Evolutionary conservation across 345 rosid genomes (phyloP).

Genomic region (Chamaenerion angustifolium): DNA sequence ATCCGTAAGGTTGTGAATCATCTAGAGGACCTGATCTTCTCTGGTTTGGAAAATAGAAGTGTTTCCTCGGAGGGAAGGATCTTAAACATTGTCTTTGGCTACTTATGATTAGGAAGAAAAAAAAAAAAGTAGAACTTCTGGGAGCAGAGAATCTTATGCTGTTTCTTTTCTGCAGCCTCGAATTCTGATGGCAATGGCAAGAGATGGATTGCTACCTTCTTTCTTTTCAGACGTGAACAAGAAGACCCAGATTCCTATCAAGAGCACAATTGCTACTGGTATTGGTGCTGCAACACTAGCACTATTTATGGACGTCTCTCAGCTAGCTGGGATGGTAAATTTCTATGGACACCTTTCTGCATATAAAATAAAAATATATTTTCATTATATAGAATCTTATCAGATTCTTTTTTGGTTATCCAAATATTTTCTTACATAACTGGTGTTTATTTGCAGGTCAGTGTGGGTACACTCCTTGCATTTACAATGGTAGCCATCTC

Average conservation of each 20-base stretch:
- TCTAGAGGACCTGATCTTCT: too few species aligned
- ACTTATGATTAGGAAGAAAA: too few species aligned
- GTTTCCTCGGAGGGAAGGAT: too few species aligned
- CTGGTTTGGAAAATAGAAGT: too few species aligned
- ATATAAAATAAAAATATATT: background rate
- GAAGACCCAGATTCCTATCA: constrained; percentile 63
- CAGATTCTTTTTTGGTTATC: background rate
- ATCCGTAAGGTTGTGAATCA: too few species aligned
- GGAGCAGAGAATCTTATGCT: background rate
- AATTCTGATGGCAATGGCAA: constrained; percentile 87
- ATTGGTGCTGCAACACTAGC: constrained; percentile 54
- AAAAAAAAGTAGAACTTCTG: too few species aligned
- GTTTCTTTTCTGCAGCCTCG: constrained; percentile 41
- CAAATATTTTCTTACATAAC: background rate
- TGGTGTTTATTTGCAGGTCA: constrained; percentile 44
- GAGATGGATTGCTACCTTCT: constrained; percentile 83
- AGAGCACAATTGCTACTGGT: constrained; percentile 66
- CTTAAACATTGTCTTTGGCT: too few species aligned
- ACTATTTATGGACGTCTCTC: constrained; percentile 70
- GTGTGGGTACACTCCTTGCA: constrained; percentile 96
- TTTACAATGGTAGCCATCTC: constrained; percentile 94
- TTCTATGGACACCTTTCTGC: background rate
- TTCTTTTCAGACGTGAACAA: constrained; percentile 66
- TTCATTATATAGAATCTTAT: background rate
- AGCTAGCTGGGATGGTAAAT: constrained; percentile 85